Conservation (phyloP, 2,329 filamentous ascomycete genomes). For the Tolypocladium album region DNA sequence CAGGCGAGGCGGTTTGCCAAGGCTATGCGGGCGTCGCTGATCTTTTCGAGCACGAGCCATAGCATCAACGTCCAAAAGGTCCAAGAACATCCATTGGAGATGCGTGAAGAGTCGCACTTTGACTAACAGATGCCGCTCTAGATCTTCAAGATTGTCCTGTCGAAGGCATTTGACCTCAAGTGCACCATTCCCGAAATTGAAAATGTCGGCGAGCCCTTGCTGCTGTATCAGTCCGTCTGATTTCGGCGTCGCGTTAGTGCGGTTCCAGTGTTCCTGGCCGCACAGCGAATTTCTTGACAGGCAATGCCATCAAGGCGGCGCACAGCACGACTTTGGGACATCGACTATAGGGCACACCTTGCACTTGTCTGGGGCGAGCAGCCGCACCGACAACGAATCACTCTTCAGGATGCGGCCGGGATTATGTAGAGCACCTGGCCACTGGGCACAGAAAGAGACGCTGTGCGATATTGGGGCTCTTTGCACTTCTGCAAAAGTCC, state of each 20-base stretch:
- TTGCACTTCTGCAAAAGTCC: neutral
- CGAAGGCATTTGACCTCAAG: slow-evolving; percentile 96
- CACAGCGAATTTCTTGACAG: neutral
- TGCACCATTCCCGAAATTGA: slow-evolving; percentile 99
- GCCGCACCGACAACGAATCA: neutral
- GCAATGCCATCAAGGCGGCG: neutral
- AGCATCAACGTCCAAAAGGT: slow-evolving; percentile 99
- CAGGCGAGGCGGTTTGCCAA: slow-evolving; percentile 93
- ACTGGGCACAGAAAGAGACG: neutral
- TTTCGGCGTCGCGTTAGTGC: neutral
- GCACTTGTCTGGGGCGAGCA: neutral
- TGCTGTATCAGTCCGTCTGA: slow-evolving; percentile 68
- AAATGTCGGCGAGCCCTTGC: slow-evolving; percentile 88
- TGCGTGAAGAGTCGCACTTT: neutral
- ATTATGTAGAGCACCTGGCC: neutral
- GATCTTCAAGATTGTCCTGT: slow-evolving; percentile 99
- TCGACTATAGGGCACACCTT: neutral
- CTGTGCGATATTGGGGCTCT: neutral
- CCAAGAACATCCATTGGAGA: slow-evolving; percentile 23
- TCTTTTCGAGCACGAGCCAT: slow-evolving; percentile 98
- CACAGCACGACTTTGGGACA: too few species aligned
- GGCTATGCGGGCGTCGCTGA: slow-evolving; percentile 94
- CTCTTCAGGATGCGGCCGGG: neutral
- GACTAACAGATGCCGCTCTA: slow-evolving; percentile 23
- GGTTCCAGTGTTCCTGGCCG: neutral